Evolutionary conservation across 352 stramenopile species (phyloP), one percentile per base, ranked within the genome.

Genomic region (Phytophthora foliorum): DNA sequence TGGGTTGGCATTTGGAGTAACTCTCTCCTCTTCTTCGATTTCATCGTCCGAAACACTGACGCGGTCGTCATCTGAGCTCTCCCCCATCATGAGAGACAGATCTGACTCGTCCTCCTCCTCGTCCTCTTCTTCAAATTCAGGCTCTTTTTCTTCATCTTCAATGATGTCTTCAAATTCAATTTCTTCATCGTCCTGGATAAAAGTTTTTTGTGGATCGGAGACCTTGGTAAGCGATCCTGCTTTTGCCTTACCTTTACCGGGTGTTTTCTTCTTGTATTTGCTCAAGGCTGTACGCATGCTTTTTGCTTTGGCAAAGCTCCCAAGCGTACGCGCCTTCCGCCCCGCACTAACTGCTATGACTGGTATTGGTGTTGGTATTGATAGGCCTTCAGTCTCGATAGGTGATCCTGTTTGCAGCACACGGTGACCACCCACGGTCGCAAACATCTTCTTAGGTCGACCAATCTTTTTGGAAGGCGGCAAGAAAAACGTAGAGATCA

Each of bases 31-130:
- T 3, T 80, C 75, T 19, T 80, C 74, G 2, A 71, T 51, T 31
- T 84, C 68, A 31, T 75, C 72, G 46, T 88, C 78, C 8, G 75
- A 86, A 19, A 65, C 62, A 31, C 75, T 75, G 19, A 75, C 50
- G n/a, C 68, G 76, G 38, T 89, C 78, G 45, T 91, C 84, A 32
- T 92, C 86, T 3, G 86, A 93, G 51, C 77, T 83, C 49, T 91
- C 81, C 8, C 82, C 77, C 29, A 90, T 69, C 19, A 88, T 61
- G 1, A 89, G 38, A 17, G 77, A 86, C 13, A 78, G 7, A 13
- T 81, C 68, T 6, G 78, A 84, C 22, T 84, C 72, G 6, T 81
- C 75, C 19, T 82, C 78, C 11, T 90, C 82, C 10, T 81, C 77
- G 0, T 86, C 69, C 11, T 88, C 79, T 0, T 83, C 82, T n/a